Evolutionary conservation across 352 stramenopile species (phyloP).

Genomic region (Pythium aphanidermatum): DNA sequence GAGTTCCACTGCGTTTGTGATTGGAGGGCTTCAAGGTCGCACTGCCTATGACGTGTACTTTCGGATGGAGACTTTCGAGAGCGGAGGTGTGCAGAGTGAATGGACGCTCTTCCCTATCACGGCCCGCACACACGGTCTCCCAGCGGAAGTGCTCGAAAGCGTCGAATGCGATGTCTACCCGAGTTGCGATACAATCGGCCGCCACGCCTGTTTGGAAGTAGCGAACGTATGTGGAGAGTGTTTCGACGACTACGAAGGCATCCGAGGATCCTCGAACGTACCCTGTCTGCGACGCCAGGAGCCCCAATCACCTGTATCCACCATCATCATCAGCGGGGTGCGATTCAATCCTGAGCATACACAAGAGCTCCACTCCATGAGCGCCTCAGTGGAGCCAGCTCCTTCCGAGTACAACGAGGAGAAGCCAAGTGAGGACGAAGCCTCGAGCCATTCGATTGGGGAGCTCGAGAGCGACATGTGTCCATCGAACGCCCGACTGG

Average conservation of each 20-base stretch:
- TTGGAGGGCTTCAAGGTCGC: slow-evolving; percentile 45
- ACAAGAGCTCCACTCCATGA: too few relatives aligned
- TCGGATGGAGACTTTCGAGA: slow-evolving; percentile 64
- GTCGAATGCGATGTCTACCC: slow-evolving; percentile 41
- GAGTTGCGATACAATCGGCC: slow-evolving; percentile 39
- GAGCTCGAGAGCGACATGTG: slow-evolving; percentile 16
- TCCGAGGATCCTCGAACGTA: slow-evolving; percentile 28
- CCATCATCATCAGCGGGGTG: slow-evolving; percentile 66
- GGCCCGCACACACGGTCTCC: slow-evolving; percentile 54
- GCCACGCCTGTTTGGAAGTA: slow-evolving; percentile 41
- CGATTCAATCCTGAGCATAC: slow-evolving; percentile 43
- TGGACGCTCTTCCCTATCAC: slow-evolving; percentile 44
- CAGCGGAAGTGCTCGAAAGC: slow-evolving; percentile 57
- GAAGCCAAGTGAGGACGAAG: neutral
- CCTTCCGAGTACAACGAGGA: neutral
- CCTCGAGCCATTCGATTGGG: neutral
- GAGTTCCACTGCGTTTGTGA: slow-evolving; percentile 29
- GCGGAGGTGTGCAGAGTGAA: slow-evolving; percentile 54
- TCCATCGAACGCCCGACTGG: slow-evolving; percentile 26
- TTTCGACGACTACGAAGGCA: slow-evolving; percentile 40
- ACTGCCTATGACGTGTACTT: slow-evolving; percentile 73
- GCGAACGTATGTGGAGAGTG: slow-evolving; percentile 69
- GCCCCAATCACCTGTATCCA: neutral
- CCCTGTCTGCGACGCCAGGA: slow-evolving; percentile 20
- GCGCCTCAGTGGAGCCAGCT: neutral